Percentiles rank a stretch among this genome's conserved stretches.
Evolutionary conservation across 441 rosid genomes (phyloP).

Genomic region (Syzygium malaccense): DNA sequence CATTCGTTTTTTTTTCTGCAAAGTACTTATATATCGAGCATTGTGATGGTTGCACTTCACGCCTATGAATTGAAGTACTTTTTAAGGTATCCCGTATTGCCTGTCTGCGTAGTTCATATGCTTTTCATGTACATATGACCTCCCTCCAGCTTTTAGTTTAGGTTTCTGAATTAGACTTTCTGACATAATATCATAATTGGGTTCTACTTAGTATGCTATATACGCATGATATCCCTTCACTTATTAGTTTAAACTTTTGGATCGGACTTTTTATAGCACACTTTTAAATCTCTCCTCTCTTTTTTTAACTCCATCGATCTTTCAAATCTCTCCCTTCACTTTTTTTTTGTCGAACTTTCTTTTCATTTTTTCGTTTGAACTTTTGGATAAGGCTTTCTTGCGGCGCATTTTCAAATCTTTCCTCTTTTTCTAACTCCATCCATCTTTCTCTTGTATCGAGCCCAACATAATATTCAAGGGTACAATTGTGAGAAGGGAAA

Average conservation of each 20-base stretch:
- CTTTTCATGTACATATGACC: neutral
- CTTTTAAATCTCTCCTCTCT: neutral
- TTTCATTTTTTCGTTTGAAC: neutral
- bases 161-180: fast-evolving
- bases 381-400: neutral
- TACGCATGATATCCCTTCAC: fast-evolving
- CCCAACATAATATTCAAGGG: neutral
- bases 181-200: neutral
- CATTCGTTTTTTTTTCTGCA: too few species aligned
- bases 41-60: fast-evolving
- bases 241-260: neutral
- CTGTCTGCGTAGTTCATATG: neutral
- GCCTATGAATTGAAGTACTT: neutral
- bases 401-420: neutral
- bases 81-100: neutral
- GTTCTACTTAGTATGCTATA: neutral
- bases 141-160: neutral
- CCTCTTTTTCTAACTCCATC: neutral
- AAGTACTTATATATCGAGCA: neutral
- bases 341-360: too few species aligned
- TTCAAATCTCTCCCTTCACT: too few species aligned
- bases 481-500: neutral
- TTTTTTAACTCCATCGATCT: neutral
- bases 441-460: neutral
- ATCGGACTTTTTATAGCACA: neutral